Base-by-base conservation (phyloP, 2,329 filamentous ascomycete genomes). In the Phyllosticta capitalensis region DNA sequence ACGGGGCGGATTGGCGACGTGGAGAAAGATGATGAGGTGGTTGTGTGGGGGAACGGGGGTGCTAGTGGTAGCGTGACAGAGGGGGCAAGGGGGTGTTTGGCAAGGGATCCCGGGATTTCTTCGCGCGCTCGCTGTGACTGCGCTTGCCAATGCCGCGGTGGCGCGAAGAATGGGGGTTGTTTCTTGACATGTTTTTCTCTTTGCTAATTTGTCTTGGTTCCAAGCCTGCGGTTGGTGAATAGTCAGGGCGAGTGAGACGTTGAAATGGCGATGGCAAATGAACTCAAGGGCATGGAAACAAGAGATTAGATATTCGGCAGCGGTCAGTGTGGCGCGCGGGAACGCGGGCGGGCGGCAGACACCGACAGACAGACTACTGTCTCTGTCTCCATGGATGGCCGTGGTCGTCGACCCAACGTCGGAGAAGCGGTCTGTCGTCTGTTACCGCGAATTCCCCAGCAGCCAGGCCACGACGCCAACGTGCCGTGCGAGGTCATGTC, bases 151-250 rank as follows among this genome's bases (percentile, higher is more conserved):
- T n/a, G n/a, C n/a, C n/a, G n/a, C n/a, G n/a, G 9, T 30, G 10
- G 52, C n/a, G 19, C 5, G 3, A 4, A 33, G 4, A 21, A 17
- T 24, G 30, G 52, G 26, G 33, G 51, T 14, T 84, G 0, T 74
- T 76, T 0, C 74, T 83, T 51, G 89, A 88, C 0, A 76, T 92
- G 63, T 9, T 38, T 38, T 38, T 17, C 17, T 30, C 28, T 30
- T 6, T 10, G 28, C 28, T 14, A 14, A 14, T 14, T 38, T 12
- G 30, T 38, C 9, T 38, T 38, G 30, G 10, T 14, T 6, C 7
- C 10, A 6, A 30, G 10, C 7, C 28, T 6, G 28, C 52, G 61
- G 53, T 21, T 21, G 3, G 14, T 10, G 54, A 24, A 3, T 17
- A 5, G 22, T 9, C 6, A n/a, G 2, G 1, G 2, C n/a, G 49